phyloP scores from a whole-genome alignment of 2,329 filamentous ascomycete genomes.

The Alternaria incomplexa region DNA sequence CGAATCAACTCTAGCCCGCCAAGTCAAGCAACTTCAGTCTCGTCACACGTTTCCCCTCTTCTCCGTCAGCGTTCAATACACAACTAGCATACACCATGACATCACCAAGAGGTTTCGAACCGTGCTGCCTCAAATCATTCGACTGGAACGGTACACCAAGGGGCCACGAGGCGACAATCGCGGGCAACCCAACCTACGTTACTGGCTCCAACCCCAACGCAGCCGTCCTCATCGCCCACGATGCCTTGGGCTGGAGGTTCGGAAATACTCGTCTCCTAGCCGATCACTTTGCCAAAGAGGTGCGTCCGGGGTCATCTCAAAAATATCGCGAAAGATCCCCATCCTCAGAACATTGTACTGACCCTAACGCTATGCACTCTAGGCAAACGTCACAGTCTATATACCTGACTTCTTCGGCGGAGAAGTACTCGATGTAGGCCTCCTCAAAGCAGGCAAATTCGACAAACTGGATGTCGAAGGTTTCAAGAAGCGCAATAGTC shows the following conservation, averaged over 20 bases:
- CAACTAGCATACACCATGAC: neutral
- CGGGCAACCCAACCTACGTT: constrained; percentile 46
- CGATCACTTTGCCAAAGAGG: constrained; percentile 50
- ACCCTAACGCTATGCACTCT: neutral
- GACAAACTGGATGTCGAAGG: constrained; percentile 44
- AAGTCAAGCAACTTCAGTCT: neutral
- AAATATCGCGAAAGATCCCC: too few relatives aligned
- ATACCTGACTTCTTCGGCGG: neutral
- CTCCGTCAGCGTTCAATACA: neutral
- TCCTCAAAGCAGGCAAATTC: constrained; percentile 12
- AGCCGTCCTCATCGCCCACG: constrained; percentile 48
- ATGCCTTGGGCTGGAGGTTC: constrained; percentile 54
- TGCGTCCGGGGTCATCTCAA: neutral
- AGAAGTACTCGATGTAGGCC: constrained; percentile 3
- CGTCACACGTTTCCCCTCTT: neutral
- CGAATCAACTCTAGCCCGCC: neutral
- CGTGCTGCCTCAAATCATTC: constrained; percentile 41
- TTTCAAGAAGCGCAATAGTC: constrained; percentile 44
- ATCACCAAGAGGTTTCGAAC: constrained; percentile 3
- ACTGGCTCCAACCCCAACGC: constrained; percentile 46
- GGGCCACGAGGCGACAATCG: constrained; percentile 39
- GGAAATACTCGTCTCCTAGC: constrained; percentile 52
- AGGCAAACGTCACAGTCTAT: neutral
- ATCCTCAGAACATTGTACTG: too few relatives aligned
- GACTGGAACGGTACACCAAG: constrained; percentile 44